Percentiles rank a stretch among this genome's conserved stretches.
Conservation (phyloP, 192 early-diverging fungal species). For the Coemansia sp. region DNA sequence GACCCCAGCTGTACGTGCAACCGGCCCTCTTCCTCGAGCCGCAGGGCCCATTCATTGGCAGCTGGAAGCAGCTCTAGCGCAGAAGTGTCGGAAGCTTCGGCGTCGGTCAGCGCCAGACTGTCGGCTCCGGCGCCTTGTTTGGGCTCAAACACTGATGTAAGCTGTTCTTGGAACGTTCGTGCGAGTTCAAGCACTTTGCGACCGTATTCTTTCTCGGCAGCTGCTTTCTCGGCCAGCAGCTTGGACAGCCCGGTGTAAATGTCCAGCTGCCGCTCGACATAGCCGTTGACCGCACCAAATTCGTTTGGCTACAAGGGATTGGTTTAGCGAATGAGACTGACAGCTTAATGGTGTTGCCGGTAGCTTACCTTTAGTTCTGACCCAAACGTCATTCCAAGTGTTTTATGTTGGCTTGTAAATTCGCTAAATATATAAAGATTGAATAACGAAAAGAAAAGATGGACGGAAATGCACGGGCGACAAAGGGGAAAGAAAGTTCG, state of each 20-base stretch:
- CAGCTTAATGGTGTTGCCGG: not conserved
- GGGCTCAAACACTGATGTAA: conserved; percentile 13
- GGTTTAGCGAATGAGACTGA: not conserved
- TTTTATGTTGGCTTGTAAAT: too few relatives aligned
- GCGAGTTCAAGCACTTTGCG: conserved; percentile 37
- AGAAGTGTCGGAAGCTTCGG: conserved; percentile 17
- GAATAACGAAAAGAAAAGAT: too few relatives aligned
- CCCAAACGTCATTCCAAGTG: conserved; percentile 42
- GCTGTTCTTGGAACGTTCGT: conserved; percentile 35
- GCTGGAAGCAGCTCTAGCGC: conserved; percentile 43
- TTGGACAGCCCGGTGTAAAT: conserved; percentile 29
- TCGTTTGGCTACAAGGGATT: conserved; percentile 41
- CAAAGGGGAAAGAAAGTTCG: not conserved
- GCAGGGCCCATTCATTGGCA: conserved; percentile 38
- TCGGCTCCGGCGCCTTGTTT: conserved; percentile 15
- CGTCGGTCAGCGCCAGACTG: conserved; percentile 38
- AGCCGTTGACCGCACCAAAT: conserved; percentile 49
- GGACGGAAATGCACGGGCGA: too few relatives aligned
- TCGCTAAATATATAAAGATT: too few relatives aligned
- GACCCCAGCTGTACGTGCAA: conserved; percentile 43
- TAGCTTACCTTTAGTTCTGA: conserved; percentile 48
- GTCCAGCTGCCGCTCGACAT: conserved; percentile 46
- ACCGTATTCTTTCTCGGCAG: conserved; percentile 45
- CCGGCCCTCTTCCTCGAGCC: conserved; percentile 45
- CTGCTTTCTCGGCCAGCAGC: conserved; percentile 43